Base-by-base conservation (phyloP, 1,284 basidiomycete species). In the Fomitiporia mediterranea region DNA sequence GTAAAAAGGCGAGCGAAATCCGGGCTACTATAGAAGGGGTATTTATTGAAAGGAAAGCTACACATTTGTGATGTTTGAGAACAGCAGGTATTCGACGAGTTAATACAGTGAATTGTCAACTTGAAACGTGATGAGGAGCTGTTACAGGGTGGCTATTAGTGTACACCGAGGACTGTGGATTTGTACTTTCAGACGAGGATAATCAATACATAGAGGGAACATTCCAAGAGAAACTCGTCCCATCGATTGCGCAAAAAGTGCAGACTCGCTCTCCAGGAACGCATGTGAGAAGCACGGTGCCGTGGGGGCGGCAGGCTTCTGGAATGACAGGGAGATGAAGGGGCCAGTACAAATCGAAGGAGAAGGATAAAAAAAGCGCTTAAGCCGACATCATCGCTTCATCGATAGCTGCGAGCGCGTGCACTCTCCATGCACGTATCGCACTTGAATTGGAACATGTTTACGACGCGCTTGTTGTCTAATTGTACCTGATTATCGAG, bases 381-480 rank as follows among this genome's bases (percentile, higher is more conserved):
- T 28, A 39, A 23, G 23, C 27, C 7, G 35, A 55, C 34, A 56
- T 61, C 2, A 59, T 57, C 2, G 53, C 2, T 50, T 66, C 67
- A 68, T 27, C 66, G 68, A 39, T 63, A 64, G n/a, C 60, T 59
- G 28, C 66, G 58, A 17, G 62, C 68, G 23, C 69, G 62, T 17
- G 64, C 67, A 54, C 69, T 66, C 44, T 51, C 56, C 47, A 72
- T 74, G 66, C 79, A 80, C 1, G 32, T 54, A 7, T 80, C 78
- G 66, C 77, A 79, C 51, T 72, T 72, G 60, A 74, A 74, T 60
- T 80, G 79, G 39, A 80, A 74, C 42, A 80, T 65, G 60, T 78
- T 80, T 50, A 71, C 66, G 21, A 81, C 76, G 35, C 70, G 70
- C 51, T 72, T 70, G 49, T 72, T 59, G 57, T 80, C 78, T 53